Conservation (phyloP, 495 filamentous ascomycete species). For the Aspergillus ellipticus region DNA sequence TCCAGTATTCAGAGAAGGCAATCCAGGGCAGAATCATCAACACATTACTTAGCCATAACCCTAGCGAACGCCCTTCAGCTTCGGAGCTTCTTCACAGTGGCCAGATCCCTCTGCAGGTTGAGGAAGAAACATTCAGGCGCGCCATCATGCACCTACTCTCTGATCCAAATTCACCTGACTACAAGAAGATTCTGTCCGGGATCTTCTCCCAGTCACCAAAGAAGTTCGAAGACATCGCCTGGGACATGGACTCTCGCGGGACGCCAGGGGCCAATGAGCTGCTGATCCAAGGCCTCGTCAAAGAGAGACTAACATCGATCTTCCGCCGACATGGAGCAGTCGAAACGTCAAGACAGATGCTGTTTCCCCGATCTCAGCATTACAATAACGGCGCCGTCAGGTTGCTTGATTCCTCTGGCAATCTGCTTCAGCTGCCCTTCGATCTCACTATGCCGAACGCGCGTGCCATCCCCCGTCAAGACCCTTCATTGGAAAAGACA, state of each 20-base stretch:
- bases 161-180: conserved; percentile 81
- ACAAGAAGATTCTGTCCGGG: conserved; percentile 79
- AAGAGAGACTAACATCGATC: conserved; percentile 68
- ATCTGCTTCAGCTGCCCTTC: conserved; percentile 82
- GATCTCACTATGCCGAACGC: conserved; percentile 90
- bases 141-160: conserved; percentile 72
- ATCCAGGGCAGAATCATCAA: conserved; percentile 73
- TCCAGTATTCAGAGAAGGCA: conserved; percentile 68
- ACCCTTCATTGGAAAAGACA: conserved; percentile 64
- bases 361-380: conserved; percentile 78
- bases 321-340: conserved; percentile 93
- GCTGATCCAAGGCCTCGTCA: conserved; percentile 69
- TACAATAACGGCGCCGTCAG: conserved; percentile 72
- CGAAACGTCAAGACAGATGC: conserved; percentile 64
- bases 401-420: conserved; percentile 77
- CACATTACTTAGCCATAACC: conserved; percentile 75
- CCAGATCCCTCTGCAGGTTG: conserved; percentile 82
- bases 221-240: conserved; percentile 79
- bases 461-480: conserved; percentile 71
- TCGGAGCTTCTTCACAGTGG: conserved; percentile 81
- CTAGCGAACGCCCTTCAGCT: conserved; percentile 79
- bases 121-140: conserved; percentile 83
- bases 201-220: conserved; percentile 73
- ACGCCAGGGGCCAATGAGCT: conserved; percentile 58
- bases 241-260: conserved; percentile 66